Percentiles rank a stretch among this genome's conserved stretches.
phyloP scores from a whole-genome alignment of 2,329 filamentous ascomycete species.

The Penicillium sp. region DNA sequence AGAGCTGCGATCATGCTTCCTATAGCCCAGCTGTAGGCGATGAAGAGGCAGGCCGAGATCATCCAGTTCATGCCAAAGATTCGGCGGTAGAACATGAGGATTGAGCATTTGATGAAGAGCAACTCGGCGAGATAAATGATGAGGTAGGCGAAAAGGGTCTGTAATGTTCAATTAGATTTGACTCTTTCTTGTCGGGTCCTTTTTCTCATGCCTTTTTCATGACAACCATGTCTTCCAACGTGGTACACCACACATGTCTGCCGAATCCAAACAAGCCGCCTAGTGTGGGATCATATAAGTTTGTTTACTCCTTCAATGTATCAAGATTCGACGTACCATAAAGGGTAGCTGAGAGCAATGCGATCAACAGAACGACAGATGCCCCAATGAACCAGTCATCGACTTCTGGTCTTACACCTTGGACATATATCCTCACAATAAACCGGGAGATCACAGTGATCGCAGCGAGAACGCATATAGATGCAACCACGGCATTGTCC shows the following conservation, averaged over 20 bases:
- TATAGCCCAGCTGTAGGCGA: constrained; percentile 12
- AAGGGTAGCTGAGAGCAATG: background rate
- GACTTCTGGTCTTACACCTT: constrained; percentile 2
- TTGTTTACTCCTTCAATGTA: background rate
- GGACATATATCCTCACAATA: constrained; percentile 6
- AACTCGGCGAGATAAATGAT: constrained; percentile 18
- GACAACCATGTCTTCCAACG: constrained; percentile 5
- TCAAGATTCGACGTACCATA: background rate
- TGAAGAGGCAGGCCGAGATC: constrained; percentile 9
- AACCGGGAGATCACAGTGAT: constrained; percentile 14
- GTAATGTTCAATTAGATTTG: background rate
- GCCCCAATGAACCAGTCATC: constrained; percentile 18
- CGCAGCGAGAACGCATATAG: constrained; percentile 6
- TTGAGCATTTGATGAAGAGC: constrained; percentile 19
- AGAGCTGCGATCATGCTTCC: constrained; percentile 12
- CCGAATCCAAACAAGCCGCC: constrained; percentile 2
- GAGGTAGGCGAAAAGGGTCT: constrained; percentile 16
- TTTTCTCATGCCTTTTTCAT: background rate
- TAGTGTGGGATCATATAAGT: background rate
- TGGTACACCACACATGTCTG: constrained; percentile 5
- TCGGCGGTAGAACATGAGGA: constrained; percentile 26
- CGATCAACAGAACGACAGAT: constrained; percentile 2
- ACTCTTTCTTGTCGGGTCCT: background rate
- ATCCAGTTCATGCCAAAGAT: constrained; percentile 20
- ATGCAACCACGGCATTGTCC: constrained; percentile 15